Percentiles rank a stretch among this genome's conserved stretches.
These are phyloP conservation scores for Gossypium sturtianum DNA, from an alignment of 345 rosid genomes.

Conservation along the genomic window DNA sequence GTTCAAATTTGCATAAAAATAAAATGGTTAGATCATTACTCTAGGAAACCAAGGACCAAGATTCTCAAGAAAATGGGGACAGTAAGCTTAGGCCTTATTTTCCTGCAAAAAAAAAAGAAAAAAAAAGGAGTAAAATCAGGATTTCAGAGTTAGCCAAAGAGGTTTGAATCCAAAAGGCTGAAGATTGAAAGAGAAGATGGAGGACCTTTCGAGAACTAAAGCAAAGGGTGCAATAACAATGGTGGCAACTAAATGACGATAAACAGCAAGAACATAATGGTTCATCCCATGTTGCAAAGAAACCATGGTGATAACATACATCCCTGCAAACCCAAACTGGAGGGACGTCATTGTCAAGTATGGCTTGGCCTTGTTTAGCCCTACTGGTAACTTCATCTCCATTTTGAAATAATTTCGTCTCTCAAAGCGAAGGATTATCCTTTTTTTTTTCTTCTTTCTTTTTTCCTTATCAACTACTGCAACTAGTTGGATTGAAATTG, in stretches of 20 bases:
- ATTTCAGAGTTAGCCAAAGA: background rate
- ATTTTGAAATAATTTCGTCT: background rate
- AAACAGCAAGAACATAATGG: slow-evolving; percentile 65
- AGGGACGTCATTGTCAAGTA: slow-evolving; percentile 66
- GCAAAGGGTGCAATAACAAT: slow-evolving; percentile 78
- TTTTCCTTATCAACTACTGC: too few species aligned
- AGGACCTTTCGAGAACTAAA: slow-evolving; percentile 66
- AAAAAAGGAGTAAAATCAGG: background rate
- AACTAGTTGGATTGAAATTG: too few species aligned
- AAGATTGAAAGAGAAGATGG: background rate
- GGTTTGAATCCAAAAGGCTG: background rate
- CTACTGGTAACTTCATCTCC: background rate
- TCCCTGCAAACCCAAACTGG: slow-evolving; percentile 88
- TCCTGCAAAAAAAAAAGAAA: slow-evolving; percentile 38
- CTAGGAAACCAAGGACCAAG: slow-evolving; percentile 66
- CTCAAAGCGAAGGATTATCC: too few species aligned
- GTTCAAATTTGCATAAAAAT: background rate
- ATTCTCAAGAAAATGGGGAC: slow-evolving; percentile 64
- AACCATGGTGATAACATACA: slow-evolving; percentile 72
- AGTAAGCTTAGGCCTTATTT: slow-evolving; percentile 82
- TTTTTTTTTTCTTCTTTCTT: too few species aligned
- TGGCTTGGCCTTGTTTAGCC: slow-evolving; percentile 34
- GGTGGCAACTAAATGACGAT: slow-evolving; percentile 78
- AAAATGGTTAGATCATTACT: slow-evolving; percentile 35
- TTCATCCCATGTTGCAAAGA: slow-evolving; percentile 75